These are phyloP conservation scores for Leonotis leonurus DNA, from an alignment of 257 asterid species.

Conservation along the genomic window DNA sequence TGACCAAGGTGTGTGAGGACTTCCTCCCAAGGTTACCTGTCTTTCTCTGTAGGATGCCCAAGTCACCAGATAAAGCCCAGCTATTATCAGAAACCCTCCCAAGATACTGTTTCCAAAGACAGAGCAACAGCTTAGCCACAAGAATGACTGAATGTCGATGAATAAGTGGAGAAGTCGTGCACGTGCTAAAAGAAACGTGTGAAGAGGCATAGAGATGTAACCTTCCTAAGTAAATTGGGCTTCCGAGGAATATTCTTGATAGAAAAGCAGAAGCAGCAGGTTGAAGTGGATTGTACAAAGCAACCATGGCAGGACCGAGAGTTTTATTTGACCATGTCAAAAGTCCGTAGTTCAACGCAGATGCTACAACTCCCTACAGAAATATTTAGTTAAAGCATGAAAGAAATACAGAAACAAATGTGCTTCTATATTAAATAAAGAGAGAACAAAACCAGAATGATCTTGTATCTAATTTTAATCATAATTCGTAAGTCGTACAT, in stretches of 20 bases:
- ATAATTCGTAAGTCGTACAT: no score
- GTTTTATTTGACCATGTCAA: constrained; percentile 83
- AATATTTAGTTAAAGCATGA: neutral
- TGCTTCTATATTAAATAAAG: neutral
- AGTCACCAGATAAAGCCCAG: constrained; percentile 89
- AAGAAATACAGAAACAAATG: neutral
- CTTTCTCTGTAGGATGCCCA: constrained; percentile 78
- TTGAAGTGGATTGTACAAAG: constrained; percentile 85
- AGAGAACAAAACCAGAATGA: neutral
- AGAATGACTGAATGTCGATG: neutral
- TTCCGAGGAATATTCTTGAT: constrained; percentile 80
- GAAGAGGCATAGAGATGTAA: constrained; percentile 13
- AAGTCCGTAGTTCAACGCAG: constrained; percentile 83
- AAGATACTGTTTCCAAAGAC: constrained; percentile 48
- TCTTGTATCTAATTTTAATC: neutral
- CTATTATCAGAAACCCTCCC: constrained; percentile 75
- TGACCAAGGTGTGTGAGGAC: constrained; percentile 29
- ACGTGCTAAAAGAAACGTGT: neutral
- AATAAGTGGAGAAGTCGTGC: neutral
- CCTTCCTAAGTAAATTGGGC: constrained; percentile 98
- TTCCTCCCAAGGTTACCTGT: constrained; percentile 26
- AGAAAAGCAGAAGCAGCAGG: constrained; percentile 84
- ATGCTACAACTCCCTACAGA: constrained; percentile 76
- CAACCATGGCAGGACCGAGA: constrained; percentile 88
- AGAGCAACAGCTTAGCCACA: constrained; percentile 8